Conservation (phyloP, 1,284 basidiomycete genomes). For the Melampsora americana region DNA sequence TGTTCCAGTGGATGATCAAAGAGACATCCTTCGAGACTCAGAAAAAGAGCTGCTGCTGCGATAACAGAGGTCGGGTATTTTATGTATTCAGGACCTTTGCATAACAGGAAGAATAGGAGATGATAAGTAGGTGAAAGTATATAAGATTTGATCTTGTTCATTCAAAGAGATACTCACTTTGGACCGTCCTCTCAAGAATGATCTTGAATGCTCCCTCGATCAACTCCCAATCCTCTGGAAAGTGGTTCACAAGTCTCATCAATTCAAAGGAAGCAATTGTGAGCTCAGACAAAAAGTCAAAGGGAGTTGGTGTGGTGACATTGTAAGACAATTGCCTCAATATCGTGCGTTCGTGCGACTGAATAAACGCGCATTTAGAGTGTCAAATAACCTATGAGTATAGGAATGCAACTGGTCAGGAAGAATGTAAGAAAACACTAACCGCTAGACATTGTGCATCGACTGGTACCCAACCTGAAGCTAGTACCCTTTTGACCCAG, state of each 20-base stretch:
- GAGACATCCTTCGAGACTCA: too few species aligned
- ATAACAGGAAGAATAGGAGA: too few species aligned
- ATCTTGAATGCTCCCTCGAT: neutral
- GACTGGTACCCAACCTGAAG: neutral
- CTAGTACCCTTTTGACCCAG: neutral
- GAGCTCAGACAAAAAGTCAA: conserved; percentile 9
- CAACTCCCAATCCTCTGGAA: neutral
- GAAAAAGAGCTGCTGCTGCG: too few species aligned
- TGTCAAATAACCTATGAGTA: too few species aligned
- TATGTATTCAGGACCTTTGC: too few species aligned
- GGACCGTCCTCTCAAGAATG: neutral
- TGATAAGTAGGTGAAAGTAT: too few species aligned
- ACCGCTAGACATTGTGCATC: neutral
- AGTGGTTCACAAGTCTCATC: neutral
- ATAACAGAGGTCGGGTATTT: too few species aligned
- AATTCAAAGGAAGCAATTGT: neutral
- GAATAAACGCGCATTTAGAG: too few species aligned
- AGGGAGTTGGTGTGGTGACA: neutral
- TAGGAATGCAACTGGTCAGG: neutral
- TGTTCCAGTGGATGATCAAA: too few species aligned
- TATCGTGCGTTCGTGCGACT: too few species aligned
- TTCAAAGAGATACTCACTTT: neutral
- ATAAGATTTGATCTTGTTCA: too few species aligned
- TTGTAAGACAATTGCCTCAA: neutral
- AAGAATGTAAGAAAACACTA: neutral